Conservation (phyloP, 805 yeast genomes). For the Komagataella pastoris region DNA sequence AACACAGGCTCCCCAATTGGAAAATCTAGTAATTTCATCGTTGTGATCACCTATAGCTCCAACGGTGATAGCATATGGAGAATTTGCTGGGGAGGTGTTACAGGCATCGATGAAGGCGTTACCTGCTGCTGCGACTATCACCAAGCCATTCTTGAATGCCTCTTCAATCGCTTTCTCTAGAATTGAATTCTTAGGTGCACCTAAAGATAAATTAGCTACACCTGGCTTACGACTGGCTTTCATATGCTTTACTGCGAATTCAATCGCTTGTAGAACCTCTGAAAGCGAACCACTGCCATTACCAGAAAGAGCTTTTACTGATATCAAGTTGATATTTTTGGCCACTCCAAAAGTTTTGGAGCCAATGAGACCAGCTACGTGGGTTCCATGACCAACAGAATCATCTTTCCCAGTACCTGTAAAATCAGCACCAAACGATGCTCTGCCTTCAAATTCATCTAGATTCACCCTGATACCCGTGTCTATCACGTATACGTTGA, state of each 20-base stretch:
- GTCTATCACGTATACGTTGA: slow-evolving; percentile 69
- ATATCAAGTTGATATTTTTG: slow-evolving; percentile 49
- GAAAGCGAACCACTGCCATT: slow-evolving; percentile 62
- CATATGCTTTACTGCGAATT: slow-evolving; percentile 53
- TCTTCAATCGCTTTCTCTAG: slow-evolving; percentile 68
- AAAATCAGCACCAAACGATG: slow-evolving; percentile 43
- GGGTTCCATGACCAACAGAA: slow-evolving; percentile 83
- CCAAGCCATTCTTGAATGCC: slow-evolving; percentile 59
- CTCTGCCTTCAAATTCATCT: slow-evolving; percentile 55
- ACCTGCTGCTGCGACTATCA: slow-evolving; percentile 79
- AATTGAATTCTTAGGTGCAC: slow-evolving; percentile 54
- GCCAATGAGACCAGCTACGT: slow-evolving; percentile 83
- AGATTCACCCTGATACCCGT: slow-evolving; percentile 62
- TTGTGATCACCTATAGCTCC: slow-evolving; percentile 77
- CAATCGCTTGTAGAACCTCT: slow-evolving; percentile 51
- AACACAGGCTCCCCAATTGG: slow-evolving; percentile 93
- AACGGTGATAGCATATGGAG: slow-evolving; percentile 58
- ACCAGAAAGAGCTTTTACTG: slow-evolving; percentile 59
- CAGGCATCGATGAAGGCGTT: slow-evolving; percentile 73
- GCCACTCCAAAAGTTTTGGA: slow-evolving; percentile 76
- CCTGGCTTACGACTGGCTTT: slow-evolving; percentile 24
- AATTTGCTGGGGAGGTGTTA: slow-evolving; percentile 75
- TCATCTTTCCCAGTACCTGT: slow-evolving; percentile 47
- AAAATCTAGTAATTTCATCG: slow-evolving; percentile 61
- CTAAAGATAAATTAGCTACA: slow-evolving; percentile 72